Percentiles rank a stretch among this genome's conserved stretches.
Conservation (phyloP, 345 rosid species). For the Mallotus nudiflorus region DNA sequence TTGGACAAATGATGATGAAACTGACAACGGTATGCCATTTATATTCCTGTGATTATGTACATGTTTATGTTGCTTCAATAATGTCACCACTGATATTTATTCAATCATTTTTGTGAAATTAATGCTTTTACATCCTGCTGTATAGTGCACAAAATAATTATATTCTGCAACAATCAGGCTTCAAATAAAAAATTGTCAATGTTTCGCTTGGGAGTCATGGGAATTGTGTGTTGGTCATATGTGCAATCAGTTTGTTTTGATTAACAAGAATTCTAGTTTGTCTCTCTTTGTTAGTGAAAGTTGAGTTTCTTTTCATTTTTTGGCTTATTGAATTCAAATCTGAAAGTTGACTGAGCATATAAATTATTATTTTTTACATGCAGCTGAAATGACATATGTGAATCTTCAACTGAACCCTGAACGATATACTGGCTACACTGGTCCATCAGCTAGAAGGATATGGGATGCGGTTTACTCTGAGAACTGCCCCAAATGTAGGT, state of each 20-base stretch:
- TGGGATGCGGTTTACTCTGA: constrained; percentile 95
- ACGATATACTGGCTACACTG: constrained; percentile 82
- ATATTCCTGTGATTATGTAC: constrained; percentile 6
- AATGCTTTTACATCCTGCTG: not conserved
- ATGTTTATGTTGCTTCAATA: not conserved
- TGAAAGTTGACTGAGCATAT: constrained; percentile 4
- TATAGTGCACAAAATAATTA: not conserved
- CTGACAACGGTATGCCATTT: constrained; percentile 66
- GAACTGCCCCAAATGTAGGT: constrained; percentile 86
- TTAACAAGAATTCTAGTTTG: not conserved
- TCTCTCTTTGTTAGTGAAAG: not conserved
- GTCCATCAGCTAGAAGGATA: constrained; percentile 93
- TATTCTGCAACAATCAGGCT: not conserved
- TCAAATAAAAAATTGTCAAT: not conserved
- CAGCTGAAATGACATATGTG: constrained; percentile 92
- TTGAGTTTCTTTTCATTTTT: not conserved
- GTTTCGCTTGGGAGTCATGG: not conserved
- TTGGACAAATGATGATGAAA: constrained; percentile 96
- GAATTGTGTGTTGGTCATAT: not conserved
- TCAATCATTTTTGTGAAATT: not conserved
- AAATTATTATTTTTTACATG: constrained; percentile 21
- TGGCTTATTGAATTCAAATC: not conserved
- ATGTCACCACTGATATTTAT: not conserved
- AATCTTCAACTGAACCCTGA: constrained; percentile 90
- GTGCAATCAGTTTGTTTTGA: not conserved